Conservation (phyloP, 257 asterid species). For the Rehmannia glutinosa region DNA sequence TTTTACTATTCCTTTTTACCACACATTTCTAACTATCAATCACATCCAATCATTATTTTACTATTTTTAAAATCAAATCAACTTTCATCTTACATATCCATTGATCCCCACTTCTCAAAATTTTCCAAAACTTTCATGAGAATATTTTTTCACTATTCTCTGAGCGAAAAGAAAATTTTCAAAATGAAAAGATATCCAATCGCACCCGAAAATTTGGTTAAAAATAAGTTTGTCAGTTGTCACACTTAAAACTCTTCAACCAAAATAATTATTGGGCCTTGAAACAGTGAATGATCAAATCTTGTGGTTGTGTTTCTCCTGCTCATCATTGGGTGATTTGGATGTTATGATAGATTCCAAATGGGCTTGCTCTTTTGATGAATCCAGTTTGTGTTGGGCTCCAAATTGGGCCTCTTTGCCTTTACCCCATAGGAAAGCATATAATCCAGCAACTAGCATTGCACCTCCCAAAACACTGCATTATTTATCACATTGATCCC, state of each 20-base stretch:
- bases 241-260: not conserved
- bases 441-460: conserved; percentile 40
- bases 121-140: too few species aligned
- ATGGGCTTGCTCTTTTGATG: conserved; percentile 12
- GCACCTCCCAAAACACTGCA: conserved; percentile 37
- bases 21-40: too few species aligned
- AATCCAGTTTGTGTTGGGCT: conserved; percentile 9
- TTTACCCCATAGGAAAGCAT: conserved; percentile 49
- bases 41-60: too few species aligned
- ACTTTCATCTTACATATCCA: too few species aligned
- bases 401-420: conserved; percentile 22
- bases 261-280: not conserved
- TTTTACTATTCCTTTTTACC: too few species aligned
- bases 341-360: conserved; percentile 21
- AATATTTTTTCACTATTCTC: too few species aligned
- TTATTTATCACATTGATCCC: not conserved
- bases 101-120: too few species aligned
- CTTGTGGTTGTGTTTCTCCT: not conserved
- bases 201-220: too few species aligned
- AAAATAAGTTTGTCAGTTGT: too few species aligned
- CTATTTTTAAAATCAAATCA: too few species aligned
- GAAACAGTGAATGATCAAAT: not conserved
- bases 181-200: too few species aligned
- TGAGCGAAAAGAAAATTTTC: too few species aligned
- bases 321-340: not conserved